phyloP scores from a whole-genome alignment of 352 stramenopile species.

The Pythium utonaiense region DNA sequence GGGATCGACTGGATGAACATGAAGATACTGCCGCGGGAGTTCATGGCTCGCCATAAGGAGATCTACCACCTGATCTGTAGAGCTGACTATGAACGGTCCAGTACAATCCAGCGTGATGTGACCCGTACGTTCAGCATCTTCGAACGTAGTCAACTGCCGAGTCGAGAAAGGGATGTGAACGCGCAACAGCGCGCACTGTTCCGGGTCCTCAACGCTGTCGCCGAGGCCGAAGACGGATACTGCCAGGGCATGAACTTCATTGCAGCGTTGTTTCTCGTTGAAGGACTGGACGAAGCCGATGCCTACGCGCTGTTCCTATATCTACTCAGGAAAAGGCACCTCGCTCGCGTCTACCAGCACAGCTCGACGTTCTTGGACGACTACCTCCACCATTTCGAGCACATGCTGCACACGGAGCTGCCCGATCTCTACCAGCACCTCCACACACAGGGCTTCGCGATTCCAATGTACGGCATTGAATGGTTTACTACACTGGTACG shows the following conservation, averaged over 20 bases:
- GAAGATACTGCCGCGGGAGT: slow-evolving; percentile 38
- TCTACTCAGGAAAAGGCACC: slow-evolving; percentile 73
- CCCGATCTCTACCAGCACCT: slow-evolving; percentile 67
- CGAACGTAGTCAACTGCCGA: slow-evolving; percentile 38
- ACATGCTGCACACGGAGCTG: slow-evolving; percentile 64
- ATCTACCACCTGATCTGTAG: slow-evolving; percentile 68
- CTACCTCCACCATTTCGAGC: slow-evolving; percentile 79
- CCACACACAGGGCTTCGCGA: slow-evolving; percentile 56
- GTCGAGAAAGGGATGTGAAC: slow-evolving; percentile 32
- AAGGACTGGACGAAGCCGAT: slow-evolving; percentile 76
- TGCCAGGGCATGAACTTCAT: slow-evolving; percentile 91
- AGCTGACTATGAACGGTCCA: slow-evolving; percentile 64
- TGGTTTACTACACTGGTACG: slow-evolving; percentile 83
- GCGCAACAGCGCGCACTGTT: slow-evolving; percentile 65
- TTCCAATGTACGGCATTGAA: slow-evolving; percentile 85
- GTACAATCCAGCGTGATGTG: slow-evolving; percentile 73
- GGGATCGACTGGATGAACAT: slow-evolving; percentile 69
- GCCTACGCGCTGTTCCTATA: slow-evolving; percentile 82
- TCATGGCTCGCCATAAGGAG: slow-evolving; percentile 69
- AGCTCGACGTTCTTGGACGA: slow-evolving; percentile 83
- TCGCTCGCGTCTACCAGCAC: slow-evolving; percentile 77
- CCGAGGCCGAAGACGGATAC: slow-evolving; percentile 76
- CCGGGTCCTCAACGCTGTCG: slow-evolving; percentile 77
- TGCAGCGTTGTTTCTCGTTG: slow-evolving; percentile 77
- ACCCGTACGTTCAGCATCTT: slow-evolving; percentile 87